Conservation (phyloP, 257 asterid species). For the Jacaranda copaia region DNA sequence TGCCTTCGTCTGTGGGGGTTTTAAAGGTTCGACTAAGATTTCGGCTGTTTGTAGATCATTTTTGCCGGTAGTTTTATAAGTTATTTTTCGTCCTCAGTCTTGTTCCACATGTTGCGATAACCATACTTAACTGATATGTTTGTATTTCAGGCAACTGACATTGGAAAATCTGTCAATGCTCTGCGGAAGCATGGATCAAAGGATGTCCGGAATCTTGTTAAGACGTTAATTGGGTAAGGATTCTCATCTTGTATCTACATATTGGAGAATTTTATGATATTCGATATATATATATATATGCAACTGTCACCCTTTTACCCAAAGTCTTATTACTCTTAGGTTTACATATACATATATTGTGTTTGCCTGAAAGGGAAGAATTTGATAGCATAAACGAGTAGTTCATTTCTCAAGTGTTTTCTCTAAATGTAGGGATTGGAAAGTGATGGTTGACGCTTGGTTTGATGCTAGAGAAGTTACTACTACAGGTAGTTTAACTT, state of each 20-base stretch:
- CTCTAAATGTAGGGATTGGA: slow-evolving; percentile 64
- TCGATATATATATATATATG: not conserved
- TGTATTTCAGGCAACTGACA: not conserved
- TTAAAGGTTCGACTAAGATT: slow-evolving; percentile 62
- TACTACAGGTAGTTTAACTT: slow-evolving; percentile 55
- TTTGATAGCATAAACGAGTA: not conserved
- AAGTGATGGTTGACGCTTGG: slow-evolving; percentile 69
- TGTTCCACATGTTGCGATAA: slow-evolving; percentile 9
- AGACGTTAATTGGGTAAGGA: no score
- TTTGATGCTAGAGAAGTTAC: slow-evolving; percentile 48
- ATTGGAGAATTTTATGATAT: not conserved
- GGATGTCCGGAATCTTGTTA: no score
- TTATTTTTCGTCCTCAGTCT: not conserved
- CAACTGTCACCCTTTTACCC: not conserved
- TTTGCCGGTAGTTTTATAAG: not conserved
- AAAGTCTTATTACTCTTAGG: not conserved
- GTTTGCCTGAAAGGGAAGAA: slow-evolving; percentile 17
- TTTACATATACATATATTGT: not conserved
- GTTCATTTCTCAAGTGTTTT: no score
- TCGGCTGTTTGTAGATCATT: not conserved
- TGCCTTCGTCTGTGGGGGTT: slow-evolving; percentile 67
- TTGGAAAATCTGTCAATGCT: no score
- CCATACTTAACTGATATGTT: slow-evolving; percentile 23
- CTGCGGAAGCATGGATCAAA: no score
- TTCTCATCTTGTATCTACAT: no score